A percentile compares a stretch with the other conserved stretches of the same genome.
phyloP scores from a whole-genome alignment of 306 rosid genomes.

The Trifolium subterraneum region DNA sequence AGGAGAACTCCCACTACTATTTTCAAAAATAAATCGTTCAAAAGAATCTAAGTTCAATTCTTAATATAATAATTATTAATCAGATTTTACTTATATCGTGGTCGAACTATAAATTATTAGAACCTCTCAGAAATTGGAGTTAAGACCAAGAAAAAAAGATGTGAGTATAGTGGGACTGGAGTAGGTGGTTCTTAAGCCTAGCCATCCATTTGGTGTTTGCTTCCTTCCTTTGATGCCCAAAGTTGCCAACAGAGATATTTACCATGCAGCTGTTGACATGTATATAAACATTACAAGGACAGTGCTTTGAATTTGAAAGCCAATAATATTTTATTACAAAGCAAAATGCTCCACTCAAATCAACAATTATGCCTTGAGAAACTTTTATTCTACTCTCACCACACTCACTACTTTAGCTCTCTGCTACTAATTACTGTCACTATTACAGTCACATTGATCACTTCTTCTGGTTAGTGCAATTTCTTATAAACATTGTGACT shows the following conservation, averaged over 20 bases:
- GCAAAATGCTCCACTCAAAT: conserved; percentile 8
- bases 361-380: not conserved
- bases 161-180: conserved; percentile 20
- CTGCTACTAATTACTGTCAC: not conserved
- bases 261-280: conserved; percentile 4
- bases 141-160: too few relatives aligned
- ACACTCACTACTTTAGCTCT: not conserved
- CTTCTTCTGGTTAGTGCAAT: too few relatives aligned
- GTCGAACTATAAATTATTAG: too few relatives aligned
- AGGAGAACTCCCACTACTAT: not conserved
- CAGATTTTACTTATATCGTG: too few relatives aligned
- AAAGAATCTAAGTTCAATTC: too few relatives aligned
- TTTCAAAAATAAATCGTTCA: too few relatives aligned
- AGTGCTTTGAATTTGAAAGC: not conserved
- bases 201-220: conserved; percentile 54
- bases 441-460: too few relatives aligned
- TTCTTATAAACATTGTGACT: not conserved
- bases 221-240: not conserved
- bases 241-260: not conserved
- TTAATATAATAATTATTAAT: too few relatives aligned
- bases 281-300: not conserved
- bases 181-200: conserved; percentile 53
- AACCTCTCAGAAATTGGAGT: too few relatives aligned
- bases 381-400: not conserved
- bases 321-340: not conserved